Evolutionary conservation across 306 rosid genomes (phyloP), one percentile per base, ranked within the genome.

Genomic region (Hippophae rhamnoides): DNA sequence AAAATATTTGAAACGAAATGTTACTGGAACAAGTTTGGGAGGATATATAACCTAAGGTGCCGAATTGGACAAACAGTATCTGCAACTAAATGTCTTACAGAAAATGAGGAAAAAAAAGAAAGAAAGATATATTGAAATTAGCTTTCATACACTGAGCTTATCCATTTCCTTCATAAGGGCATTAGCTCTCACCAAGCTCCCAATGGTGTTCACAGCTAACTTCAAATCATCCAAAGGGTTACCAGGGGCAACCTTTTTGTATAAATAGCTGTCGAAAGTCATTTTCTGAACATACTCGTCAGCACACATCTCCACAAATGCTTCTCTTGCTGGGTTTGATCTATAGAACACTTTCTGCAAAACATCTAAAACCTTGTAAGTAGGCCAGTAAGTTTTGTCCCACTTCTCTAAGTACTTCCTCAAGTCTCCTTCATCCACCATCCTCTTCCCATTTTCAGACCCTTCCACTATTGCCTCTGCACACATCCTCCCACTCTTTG

Each of bases 321-420:
- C 99, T 59, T 92, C 99, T 66, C 99, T 86, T 0, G 99, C 99
- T 6, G 99, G 99, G 40, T 93, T 86, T 2, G 99, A 93, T 77
- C 99, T 66, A 54, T 93, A 93, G 63, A 93, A 93, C 78, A 93
- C 97, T 81, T 93, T 93, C 88, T 93, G 99, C 79, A 93, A 74
- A 64, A 93, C 77, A 78, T 93, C 99, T 73, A 93, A 64, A 7
- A 93, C 99, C 88, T 88, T 93, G 67, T 93, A 93, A 41, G 97
- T 93, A 0, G 99, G 99, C 99, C 97, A 93, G 59, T 93, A 93
- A 14, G 99, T 80, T 77, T 93, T 89, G 66, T 93, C 97, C 99
- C 99, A 88, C 70, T 86, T 84, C 94, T 88, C 93, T 85, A 93
- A 77, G 68, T 93, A 88, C 64, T 79, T 88, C 84, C 94, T 86